Evolutionary conservation across 2,329 filamentous ascomycete genomes (phyloP), one percentile per base, ranked within the genome.

Genomic region (Ceratocystis ficicola): DNA sequence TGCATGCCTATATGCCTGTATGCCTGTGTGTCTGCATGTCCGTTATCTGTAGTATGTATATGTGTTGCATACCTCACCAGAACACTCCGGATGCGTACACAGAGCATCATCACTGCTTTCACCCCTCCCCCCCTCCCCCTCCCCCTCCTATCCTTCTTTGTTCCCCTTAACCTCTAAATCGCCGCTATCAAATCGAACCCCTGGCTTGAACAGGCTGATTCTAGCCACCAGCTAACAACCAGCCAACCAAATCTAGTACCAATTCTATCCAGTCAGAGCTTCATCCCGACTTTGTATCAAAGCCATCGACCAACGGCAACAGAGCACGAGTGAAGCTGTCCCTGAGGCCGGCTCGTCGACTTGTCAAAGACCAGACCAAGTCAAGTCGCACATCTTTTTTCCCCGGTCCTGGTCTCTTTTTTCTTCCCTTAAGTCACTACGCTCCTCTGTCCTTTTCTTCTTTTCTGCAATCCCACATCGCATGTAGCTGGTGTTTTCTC

Each of bases 241-340:
- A 41, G 36, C 36, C 36, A 41, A 41, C 36, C 36, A 41, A 41
- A 41, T 41, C 52, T 6, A 30, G 52, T 57, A n/a, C 52, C 52
- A 57, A 57, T 57, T 57, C 8, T 57, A 57, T 32, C 4, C 52
- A 57, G 48, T 52, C 48, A 52, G 48, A 52, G 48, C 20, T 52
- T 52, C 48, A 52, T 25, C 48, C 25, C 15, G 20, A 52, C 36
- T 41, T 41, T 41, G 36, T 10, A 41, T 52, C 48, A 52, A 15
- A 52, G 48, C 48, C 22, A 52, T 41, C 12, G 12, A 15, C 12
- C 36, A 41, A 41, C 36, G 10, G 22, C 48, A 52, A 4, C 20
- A 52, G 48, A 52, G 48, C 25, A 52, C 48, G 48, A 28, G 48
- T 22, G 7, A 52, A 50, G 48, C 8, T 4, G 22, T 52, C 28